phyloP scores from a whole-genome alignment of 768 basidiomycete species.

The Lentinula raphanica region DNA sequence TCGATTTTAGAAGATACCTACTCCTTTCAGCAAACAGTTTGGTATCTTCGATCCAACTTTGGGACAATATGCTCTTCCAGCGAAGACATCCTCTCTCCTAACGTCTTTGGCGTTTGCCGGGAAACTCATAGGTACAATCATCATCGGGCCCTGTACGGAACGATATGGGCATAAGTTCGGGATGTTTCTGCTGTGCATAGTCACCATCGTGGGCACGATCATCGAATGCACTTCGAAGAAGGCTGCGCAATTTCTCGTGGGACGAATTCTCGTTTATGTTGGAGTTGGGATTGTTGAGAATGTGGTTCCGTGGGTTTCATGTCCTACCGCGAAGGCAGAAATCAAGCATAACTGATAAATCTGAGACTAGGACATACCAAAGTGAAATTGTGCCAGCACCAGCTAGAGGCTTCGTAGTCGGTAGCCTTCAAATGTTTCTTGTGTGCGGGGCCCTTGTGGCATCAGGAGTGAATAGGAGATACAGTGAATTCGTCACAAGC shows the following conservation, averaged over 20 bases:
- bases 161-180: constrained; percentile 1
- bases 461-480: constrained; percentile 2
- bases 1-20: background rate
- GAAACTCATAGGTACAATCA: constrained; percentile 3
- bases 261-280: constrained; percentile 4
- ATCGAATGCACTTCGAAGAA: background rate
- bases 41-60: constrained; percentile 4
- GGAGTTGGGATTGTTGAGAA: constrained; percentile 6
- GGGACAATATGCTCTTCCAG: background rate
- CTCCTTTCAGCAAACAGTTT: constrained; percentile 2
- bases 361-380: constrained; percentile 3
- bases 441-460: constrained; percentile 4
- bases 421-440: constrained; percentile 6
- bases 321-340: background rate
- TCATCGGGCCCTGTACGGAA: constrained; percentile 7
- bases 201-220: constrained; percentile 4
- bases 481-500: background rate
- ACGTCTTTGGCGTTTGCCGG: constrained; percentile 6
- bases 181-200: background rate
- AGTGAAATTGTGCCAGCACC: constrained; percentile 3
- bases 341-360: background rate
- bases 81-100: constrained; percentile 1
- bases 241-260: constrained; percentile 1
- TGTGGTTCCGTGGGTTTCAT: constrained; percentile 1
- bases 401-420: constrained; percentile 4